Evolutionary conservation across 1,284 basidiomycete species (phyloP), one percentile per base, ranked within the genome.

Genomic region (Ganoderma multipileum): DNA sequence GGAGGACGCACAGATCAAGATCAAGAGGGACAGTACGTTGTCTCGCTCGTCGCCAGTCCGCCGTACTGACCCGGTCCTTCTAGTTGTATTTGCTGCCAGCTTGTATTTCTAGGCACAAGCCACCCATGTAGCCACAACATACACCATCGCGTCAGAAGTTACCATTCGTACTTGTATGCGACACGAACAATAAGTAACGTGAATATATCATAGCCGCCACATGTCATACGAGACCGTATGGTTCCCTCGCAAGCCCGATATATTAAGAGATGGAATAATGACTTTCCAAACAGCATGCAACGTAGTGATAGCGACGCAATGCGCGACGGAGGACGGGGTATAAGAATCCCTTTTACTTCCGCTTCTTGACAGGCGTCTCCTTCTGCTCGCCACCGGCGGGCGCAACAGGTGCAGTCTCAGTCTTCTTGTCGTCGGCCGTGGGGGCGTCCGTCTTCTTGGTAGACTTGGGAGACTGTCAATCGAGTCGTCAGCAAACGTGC

Each of bases 1-100:
- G 95, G 97, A 99, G 78, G 94, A 94, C 74, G 93, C 95, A 0
- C 97, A 98, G 78, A 88, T 91, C 26, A 92, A 94, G 78, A 98
- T 99, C 76, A 96, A 96, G 81, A 85, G 96, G 78, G 96, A 98
- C 79, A 96, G 95, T 95, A 80, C 87, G 94, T 86, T 44, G 9
- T 41, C n/a, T 6, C 8, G 36, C 26, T 16, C 12, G 3, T 54
- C 18, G 39, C 41, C 52, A 26, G 41, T 63, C 36, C 64, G 36
- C 11, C 28, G 68, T 14, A 12, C 44, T 63, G 44, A 44, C 30
- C 28, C 61, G 58, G 67, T 63, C 54, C 61, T 42, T 59, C 6
- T 73, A 95, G 93, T 95, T 79, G 91, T 95, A 61, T 95, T 94
- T 78, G 93, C 93, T 30, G 94, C 93, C 30, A 95, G 93, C 79